These are phyloP conservation scores for Fusarium verticillioides DNA, from an alignment of 2,329 filamentous ascomycete species.

Conservation along the genomic window DNA sequence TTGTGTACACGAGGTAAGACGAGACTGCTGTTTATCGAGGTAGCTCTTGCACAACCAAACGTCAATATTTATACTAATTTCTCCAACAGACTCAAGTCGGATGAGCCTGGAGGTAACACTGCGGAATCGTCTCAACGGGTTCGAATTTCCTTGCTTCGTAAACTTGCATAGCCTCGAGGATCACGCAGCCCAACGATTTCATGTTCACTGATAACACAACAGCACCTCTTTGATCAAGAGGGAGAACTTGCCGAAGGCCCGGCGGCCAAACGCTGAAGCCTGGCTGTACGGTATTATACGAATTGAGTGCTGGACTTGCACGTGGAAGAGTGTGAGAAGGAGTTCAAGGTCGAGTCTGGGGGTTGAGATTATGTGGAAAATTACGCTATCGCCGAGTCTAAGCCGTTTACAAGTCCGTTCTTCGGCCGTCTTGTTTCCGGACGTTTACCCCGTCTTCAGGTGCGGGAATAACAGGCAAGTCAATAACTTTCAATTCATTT, in stretches of 20 bases:
- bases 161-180: constrained; percentile 17
- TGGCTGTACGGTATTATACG: neutral
- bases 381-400: constrained; percentile 33
- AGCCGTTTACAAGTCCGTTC: constrained; percentile 2
- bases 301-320: neutral
- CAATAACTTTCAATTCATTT: no score
- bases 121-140: neutral
- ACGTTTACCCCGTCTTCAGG: neutral
- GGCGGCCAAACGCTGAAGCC: constrained; percentile 3
- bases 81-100: neutral
- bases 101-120: constrained; percentile 7
- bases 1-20: neutral
- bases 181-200: constrained; percentile 7
- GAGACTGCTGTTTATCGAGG: neutral
- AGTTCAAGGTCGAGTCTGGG: neutral
- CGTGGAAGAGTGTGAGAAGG: neutral
- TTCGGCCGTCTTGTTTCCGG: constrained; percentile 14
- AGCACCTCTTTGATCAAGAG: neutral
- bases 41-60: neutral
- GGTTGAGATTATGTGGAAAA: constrained; percentile 2
- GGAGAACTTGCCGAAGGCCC: constrained; percentile 5
- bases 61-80: neutral
- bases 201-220: constrained; percentile 19
- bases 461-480: neutral
- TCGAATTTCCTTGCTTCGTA: neutral